Evolutionary conservation across 1,139 yeast species (phyloP).

Genomic region (Ogataea hybrid): DNA sequence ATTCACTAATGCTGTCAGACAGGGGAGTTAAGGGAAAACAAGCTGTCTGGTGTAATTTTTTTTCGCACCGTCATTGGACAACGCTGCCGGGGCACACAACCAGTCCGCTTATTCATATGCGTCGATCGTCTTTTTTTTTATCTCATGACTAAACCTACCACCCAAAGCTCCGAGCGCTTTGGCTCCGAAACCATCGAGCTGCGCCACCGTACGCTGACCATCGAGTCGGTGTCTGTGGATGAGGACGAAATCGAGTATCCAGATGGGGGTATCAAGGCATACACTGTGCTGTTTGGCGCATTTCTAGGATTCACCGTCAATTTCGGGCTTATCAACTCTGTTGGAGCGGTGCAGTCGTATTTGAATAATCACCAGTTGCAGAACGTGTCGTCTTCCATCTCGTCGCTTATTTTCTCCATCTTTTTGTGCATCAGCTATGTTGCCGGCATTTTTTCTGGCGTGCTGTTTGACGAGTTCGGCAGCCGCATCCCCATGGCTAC

Average conservation of each 20-base stretch:
- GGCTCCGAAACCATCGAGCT: constrained; percentile 8
- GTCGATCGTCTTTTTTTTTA: constrained; percentile 1
- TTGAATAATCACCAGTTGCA: constrained; percentile 52
- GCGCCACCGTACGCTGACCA: constrained; percentile 6
- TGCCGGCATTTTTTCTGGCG: constrained; percentile 59
- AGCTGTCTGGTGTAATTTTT: constrained; percentile 2
- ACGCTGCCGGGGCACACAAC: constrained; percentile 9
- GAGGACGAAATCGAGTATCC: constrained; percentile 41
- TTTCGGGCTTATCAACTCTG: constrained; percentile 61
- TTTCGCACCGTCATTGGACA: constrained; percentile 11
- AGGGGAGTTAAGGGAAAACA: constrained; percentile 9
- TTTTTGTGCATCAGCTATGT: constrained; percentile 54
- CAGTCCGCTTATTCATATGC: neutral
- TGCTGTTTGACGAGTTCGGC: constrained; percentile 58
- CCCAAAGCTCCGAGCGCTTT: neutral
- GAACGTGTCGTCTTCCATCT: constrained; percentile 42
- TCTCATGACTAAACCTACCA: neutral
- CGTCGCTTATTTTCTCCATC: constrained; percentile 65
- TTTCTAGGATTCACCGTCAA: constrained; percentile 59
- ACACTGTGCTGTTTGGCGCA: constrained; percentile 56
- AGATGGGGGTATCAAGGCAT: constrained; percentile 56
- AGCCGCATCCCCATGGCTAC: constrained; percentile 42
- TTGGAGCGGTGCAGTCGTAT: constrained; percentile 67
- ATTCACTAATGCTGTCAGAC: constrained; percentile 1
- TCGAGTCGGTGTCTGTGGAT: constrained; percentile 5